Conservation (phyloP, 805 yeast genomes). For the Wickerhamomyces pijperi region DNA sequence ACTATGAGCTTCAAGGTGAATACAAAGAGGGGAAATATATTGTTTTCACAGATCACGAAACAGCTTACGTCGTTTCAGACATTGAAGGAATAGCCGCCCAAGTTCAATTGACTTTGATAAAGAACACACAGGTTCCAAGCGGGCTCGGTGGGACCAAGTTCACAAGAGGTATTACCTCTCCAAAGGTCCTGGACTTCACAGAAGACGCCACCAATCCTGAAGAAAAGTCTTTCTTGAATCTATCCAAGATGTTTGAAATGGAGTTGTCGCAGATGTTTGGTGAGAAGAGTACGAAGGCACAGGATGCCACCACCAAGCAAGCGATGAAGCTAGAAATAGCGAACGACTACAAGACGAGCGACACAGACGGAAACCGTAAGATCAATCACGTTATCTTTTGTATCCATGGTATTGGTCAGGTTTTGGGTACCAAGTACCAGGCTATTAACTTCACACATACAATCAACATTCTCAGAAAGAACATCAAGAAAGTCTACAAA, state of each 20-base stretch:
- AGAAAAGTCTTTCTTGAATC: background rate
- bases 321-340: conserved; percentile 42
- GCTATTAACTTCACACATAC: conserved; percentile 83
- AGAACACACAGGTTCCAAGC: conserved; percentile 11
- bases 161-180: conserved; percentile 20
- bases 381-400: conserved; percentile 69
- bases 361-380: conserved; percentile 36
- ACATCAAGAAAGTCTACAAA: conserved; percentile 41
- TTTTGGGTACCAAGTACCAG: conserved; percentile 66
- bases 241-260: conserved; percentile 10
- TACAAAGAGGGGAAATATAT: conserved; percentile 25
- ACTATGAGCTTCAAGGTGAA: conserved; percentile 4
- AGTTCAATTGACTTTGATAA: conserved; percentile 23
- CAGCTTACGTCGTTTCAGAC: conserved; percentile 38
- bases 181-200: background rate
- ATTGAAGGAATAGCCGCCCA: conserved; percentile 6
- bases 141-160: conserved; percentile 32
- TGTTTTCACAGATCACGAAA: conserved; percentile 27
- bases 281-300: conserved; percentile 7
- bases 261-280: conserved; percentile 16
- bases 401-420: conserved; percentile 92
- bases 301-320: conserved; percentile 24
- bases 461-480: conserved; percentile 46
- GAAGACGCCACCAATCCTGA: background rate
- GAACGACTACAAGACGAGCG: conserved; percentile 32